Base-by-base conservation (phyloP, 129 eudicot species). In the Flaveria trinervia region DNA sequence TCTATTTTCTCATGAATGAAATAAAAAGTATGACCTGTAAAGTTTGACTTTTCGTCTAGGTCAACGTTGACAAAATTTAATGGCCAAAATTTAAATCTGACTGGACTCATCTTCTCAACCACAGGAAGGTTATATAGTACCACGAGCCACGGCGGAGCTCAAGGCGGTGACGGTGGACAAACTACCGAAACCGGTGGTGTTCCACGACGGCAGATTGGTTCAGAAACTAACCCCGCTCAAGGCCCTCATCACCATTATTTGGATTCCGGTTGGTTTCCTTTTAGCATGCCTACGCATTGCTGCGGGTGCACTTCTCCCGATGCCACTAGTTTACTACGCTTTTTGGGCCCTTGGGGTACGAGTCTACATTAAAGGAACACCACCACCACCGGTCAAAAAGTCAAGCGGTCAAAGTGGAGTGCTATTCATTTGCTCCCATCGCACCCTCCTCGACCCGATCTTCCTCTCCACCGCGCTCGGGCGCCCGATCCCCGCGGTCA, bases 401-500 rank as follows among this genome's bases (percentile, higher is more conserved):
- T 86, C 96, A 60, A 77, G 75, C 0, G 89, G 84, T 11, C 88
- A 83, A 83, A 76, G 88, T 2, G 96, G 96, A 2, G 89, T 80
- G 20, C 83, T 89, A 5, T 89, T 89, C 79, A 77, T 90, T 9
- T 90, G 91, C 72, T 86, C 91, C 25, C 96, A 90, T 72, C 78
- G 91, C 4, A 84, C 91, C 52, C 91, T 90, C 16, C 91, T 90
- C 4, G 96, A 88, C 75, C 96, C 96, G 7, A 86, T 90, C 3
- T 88, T 88, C 50, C 89, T 90, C 59, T 90, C 93, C 18, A 71
- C 85, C 0, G 84, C 93, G 49, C 89, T 88, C n/a, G 86, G 93
- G 20, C 89, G 93, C 20, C 93, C 91, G 2, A 86, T 90, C 50
- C 89, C 96, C 0, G 96, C 96, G 0, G 93, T 90, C 46, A 90